These are phyloP conservation scores for Diaporthe sp. DNA, from an alignment of 2,329 filamentous ascomycete genomes.

Conservation along the genomic window DNA sequence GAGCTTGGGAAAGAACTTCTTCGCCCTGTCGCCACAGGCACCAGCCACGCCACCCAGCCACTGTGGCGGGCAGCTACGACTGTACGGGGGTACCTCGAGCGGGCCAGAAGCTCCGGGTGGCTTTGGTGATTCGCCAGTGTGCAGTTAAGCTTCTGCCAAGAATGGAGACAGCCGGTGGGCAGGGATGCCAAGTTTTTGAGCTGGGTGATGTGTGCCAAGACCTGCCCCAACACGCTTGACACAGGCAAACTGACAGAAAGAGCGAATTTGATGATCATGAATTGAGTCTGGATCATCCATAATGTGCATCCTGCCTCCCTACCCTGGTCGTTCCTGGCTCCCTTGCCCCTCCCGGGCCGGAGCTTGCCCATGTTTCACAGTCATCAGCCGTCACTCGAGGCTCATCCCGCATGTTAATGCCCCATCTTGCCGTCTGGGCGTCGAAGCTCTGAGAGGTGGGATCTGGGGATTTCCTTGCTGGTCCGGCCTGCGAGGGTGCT, in stretches of 20 bases:
- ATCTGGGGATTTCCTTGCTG: neutral
- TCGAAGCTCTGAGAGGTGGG: neutral
- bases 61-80: neutral
- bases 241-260: neutral
- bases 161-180: conserved; percentile 1
- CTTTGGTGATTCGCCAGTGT: neutral
- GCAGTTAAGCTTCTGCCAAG: conserved; percentile 25
- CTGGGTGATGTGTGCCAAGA: conserved; percentile 30
- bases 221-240: no score
- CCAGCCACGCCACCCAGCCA: neutral
- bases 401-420: neutral
- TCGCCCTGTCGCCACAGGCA: neutral
- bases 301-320: neutral
- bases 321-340: neutral
- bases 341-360: neutral
- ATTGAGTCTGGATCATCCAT: neutral
- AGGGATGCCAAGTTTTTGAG: conserved; percentile 28
- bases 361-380: conserved; percentile 29
- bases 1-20: neutral
- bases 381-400: neutral
- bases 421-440: neutral
- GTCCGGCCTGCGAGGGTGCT: conserved; percentile 3
- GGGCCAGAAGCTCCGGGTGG: conserved; percentile 16
- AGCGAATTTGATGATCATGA: neutral
- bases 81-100: neutral